Conservation (phyloP, 179 eudicot genomes). For the Spinacia oleracea region DNA sequence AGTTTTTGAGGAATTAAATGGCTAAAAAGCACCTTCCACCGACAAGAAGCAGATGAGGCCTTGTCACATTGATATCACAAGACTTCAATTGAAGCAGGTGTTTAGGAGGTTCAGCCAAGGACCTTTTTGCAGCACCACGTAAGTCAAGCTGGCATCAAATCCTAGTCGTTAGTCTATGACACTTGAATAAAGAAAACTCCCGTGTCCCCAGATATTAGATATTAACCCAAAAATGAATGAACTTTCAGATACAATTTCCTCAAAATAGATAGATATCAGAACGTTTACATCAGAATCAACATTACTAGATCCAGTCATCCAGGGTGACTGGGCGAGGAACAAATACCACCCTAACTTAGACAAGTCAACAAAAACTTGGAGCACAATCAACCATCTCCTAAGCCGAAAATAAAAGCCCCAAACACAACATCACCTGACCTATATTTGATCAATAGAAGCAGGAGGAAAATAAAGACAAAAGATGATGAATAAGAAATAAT, state of each 20-base stretch:
- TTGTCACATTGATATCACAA: constrained; percentile 77
- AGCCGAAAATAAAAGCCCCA: not conserved
- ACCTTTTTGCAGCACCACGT: constrained; percentile 82
- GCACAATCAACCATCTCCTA: not conserved
- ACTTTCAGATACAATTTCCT: not conserved
- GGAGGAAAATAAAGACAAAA: not conserved
- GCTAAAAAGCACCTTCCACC: constrained; percentile 79
- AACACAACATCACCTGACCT: not conserved
- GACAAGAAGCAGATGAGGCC: constrained; percentile 94
- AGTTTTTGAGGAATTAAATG: constrained; percentile 1
- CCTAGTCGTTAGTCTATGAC: constrained; percentile 36
- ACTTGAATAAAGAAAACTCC: constrained; percentile 4
- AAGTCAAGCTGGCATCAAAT: constrained; percentile 78
- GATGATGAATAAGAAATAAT: not conserved
- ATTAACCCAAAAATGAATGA: not conserved
- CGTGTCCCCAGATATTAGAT: not conserved
- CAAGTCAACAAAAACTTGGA: not conserved
- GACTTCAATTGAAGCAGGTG: constrained; percentile 74
- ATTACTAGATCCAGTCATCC: not conserved
- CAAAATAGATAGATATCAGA: not conserved
- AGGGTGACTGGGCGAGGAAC: not conserved
- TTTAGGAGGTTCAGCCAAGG: constrained; percentile 87
- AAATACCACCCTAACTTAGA: not conserved
- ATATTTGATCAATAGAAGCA: not conserved
- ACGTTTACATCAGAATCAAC: not conserved